Conservation (phyloP, 352 stramenopile genomes). For the Globisporangium cylindrosporum region DNA sequence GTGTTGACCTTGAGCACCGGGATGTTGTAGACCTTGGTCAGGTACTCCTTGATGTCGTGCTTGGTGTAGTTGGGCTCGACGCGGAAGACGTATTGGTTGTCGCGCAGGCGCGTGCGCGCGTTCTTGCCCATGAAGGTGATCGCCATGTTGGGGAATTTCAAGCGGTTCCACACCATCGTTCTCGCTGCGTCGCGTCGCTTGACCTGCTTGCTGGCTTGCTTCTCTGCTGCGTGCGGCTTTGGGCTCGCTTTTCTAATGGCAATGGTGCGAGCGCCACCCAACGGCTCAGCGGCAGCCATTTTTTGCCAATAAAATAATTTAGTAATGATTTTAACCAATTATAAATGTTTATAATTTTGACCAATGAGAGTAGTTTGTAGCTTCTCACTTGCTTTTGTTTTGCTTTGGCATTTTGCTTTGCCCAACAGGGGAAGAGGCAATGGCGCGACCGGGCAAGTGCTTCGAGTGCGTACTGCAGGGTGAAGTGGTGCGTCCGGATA, state of each 20-base stretch:
- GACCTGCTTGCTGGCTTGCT: neutral
- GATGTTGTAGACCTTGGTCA: constrained; percentile 96
- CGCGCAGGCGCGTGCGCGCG: constrained; percentile 60
- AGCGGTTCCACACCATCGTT: constrained; percentile 81
- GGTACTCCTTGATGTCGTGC: constrained; percentile 97
- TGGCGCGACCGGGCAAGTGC: constrained; percentile 69
- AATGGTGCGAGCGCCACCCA: constrained; percentile 6
- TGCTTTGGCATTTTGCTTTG: neutral
- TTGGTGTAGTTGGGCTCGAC: constrained; percentile 96
- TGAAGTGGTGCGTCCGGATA: constrained; percentile 58
- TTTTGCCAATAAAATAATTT: constrained; percentile 18
- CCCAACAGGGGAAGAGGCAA: constrained; percentile 14
- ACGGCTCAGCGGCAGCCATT: constrained; percentile 5
- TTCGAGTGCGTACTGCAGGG: constrained; percentile 83
- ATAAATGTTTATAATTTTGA: constrained; percentile 18
- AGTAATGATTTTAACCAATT: constrained; percentile 22
- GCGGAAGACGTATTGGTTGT: constrained; percentile 91
- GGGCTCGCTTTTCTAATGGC: neutral
- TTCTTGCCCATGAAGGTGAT: constrained; percentile 88
- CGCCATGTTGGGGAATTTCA: constrained; percentile 88
- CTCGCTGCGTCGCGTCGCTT: constrained; percentile 9
- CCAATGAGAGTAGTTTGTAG: constrained; percentile 20
- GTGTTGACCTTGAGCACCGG: constrained; percentile 94
- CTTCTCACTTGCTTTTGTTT: neutral
- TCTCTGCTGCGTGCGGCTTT: neutral